Base-by-base conservation (phyloP, 805 yeast species). In the Suhomyces canberraensis region DNA sequence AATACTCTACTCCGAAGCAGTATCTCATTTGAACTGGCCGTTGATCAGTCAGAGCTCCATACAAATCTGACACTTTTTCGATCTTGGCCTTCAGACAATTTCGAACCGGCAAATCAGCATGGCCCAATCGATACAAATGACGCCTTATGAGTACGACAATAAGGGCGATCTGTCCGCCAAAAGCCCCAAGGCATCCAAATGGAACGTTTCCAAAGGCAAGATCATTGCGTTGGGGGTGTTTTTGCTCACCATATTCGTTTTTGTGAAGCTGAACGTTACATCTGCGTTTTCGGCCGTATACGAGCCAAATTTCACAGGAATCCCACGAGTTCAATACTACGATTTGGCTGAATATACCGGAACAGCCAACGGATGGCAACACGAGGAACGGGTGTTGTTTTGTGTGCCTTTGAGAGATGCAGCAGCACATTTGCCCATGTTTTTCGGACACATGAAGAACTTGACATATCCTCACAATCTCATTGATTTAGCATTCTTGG, bases 331-430 rank as follows among this genome's bases (percentile, higher is more conserved):
- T 8, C 80, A 75, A 47, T 84, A 75, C 51, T 87, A 80, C 56
- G 97, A 90, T 56, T 65, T 90, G 50, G 71, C 68, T 14, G 73
- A 82, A 42, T 79, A 78, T 48, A 69, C 64, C 32, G 89, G 93
- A 5, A 61, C 81, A 11, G 73, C 73, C 5, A 74, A 79, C 36
- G 96, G 96, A 6, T 84, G 93, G 93, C 84, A 81, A 49, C 66
- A 70, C 32, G 77, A 75, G 11, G 96, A 90, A 55, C 71, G 95
- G 33, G 82, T 89, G 15, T 65, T 89, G 40, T 85, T 87, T 47
- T 79, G 91, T 48, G 95, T 90, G 8, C 97, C 97, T 5, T 69
- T 89, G 47, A 78, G 97, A 65, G 96, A 90, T 58, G 97, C 97
- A 1, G 84, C 90, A 3, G 77, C 82, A 14, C 96, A 88, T 67